Base-by-base conservation (phyloP, 306 rosid genomes). In the Pyrus communis region DNA sequence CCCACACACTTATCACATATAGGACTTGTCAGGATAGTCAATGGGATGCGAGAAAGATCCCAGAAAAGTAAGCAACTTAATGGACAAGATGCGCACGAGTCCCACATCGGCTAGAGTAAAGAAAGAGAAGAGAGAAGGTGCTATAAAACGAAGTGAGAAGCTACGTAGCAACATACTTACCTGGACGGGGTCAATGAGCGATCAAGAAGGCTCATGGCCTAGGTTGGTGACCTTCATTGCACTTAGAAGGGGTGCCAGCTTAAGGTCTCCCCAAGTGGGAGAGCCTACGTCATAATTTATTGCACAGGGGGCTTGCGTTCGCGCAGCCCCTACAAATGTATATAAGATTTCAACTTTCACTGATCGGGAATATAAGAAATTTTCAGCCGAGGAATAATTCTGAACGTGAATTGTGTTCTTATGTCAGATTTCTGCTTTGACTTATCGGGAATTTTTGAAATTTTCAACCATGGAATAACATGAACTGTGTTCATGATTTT, bases 251-350 rank as follows among this genome's bases (percentile, higher is more conserved):
- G 88, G 88, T 85, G 75, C 82, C 30, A 0, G 71, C 46, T 79
- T 86, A 85, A 79, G 93, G 91, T 87, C 93, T 85, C 77, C 73
- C 77, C 86, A 51, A 46, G 85, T 57, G 85, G 83, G 60, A 54
- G 89, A 79, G 77, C 85, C 86, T 78, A 84, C 85, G 81, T 91
- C 88, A 84, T 85, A 78, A 87, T 91, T 87, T 88, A 81, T 88
- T 67, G 76, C 11, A 35, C 74, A 15, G 80, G 89, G 84, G 88
- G 87, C 90, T 63, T 82, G 91, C 84, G 89, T 87, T 58, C 78
- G 90, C 82, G 90, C 89, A 62, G 89, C 91, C 89, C 85, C 85
- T 30, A 21, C 59, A 25, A 25, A 25, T 25, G 1, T 25, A 25
- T 25, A 25, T 25, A 1, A 25, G 27, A 25, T 25, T 25, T 25